These are phyloP conservation scores for Rhinocladiella mackenziei DNA, from an alignment of 2,329 filamentous ascomycete genomes.

Conservation along the genomic window DNA sequence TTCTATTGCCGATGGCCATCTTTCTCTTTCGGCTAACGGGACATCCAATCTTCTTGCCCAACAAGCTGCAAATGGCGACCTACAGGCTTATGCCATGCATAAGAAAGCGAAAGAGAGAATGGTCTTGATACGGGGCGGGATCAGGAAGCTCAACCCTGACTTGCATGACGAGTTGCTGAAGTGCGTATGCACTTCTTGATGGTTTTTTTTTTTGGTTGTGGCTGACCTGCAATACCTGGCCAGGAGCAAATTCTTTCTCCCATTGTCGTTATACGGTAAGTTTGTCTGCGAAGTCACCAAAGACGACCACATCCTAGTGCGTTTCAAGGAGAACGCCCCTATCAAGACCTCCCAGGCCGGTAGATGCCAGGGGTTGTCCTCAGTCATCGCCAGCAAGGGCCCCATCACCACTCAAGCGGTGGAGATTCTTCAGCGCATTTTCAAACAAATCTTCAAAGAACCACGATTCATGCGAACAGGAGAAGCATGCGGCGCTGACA, in stretches of 20 bases:
- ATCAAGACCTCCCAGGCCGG: slow-evolving; percentile 4
- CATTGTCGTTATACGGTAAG: slow-evolving; percentile 14
- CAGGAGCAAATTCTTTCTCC: slow-evolving; percentile 23
- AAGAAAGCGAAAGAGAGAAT: slow-evolving; percentile 20
- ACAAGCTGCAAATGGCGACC: slow-evolving; percentile 16
- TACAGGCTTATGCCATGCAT: slow-evolving; percentile 20
- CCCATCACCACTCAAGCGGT: slow-evolving; percentile 13
- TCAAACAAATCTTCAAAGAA: slow-evolving; percentile 12
- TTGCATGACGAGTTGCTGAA: slow-evolving; percentile 22
- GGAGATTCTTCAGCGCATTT: slow-evolving; percentile 16
- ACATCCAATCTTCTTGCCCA: background rate
- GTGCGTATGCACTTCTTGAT: slow-evolving; percentile 1
- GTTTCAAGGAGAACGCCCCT: slow-evolving; percentile 18
- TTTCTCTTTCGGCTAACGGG: no score
- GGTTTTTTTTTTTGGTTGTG: background rate
- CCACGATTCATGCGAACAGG: slow-evolving; percentile 1
- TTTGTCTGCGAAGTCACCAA: slow-evolving; percentile 16
- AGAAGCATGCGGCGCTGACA: background rate
- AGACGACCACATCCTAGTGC: slow-evolving; percentile 14
- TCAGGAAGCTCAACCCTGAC: slow-evolving; percentile 12
- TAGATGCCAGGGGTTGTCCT: slow-evolving; percentile 7
- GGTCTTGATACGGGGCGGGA: slow-evolving; percentile 17
- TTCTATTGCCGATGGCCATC: no score
- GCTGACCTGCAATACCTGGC: background rate
- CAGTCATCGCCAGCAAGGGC: slow-evolving; percentile 9